A percentile compares a stretch with the other conserved stretches of the same genome.
phyloP scores from a whole-genome alignment of 1,284 basidiomycete genomes.

The Apiotrichum sp. region DNA sequence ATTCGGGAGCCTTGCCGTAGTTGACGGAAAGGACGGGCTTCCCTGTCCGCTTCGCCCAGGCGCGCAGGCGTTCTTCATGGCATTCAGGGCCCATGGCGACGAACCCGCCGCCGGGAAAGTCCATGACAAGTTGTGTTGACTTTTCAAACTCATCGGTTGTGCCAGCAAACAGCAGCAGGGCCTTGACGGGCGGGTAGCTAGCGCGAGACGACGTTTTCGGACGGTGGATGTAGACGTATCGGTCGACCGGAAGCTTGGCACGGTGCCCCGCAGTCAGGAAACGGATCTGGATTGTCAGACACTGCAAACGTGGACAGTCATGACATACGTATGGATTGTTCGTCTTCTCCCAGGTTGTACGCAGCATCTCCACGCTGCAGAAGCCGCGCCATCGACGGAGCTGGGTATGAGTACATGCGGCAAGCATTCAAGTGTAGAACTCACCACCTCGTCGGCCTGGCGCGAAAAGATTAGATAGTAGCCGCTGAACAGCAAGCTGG shows the following conservation, averaged over 20 bases:
- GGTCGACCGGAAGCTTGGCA: conserved; percentile 58
- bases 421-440: conserved; percentile 12
- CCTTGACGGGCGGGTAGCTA: conserved; percentile 64
- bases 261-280: conserved; percentile 58
- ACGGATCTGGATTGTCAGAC: conserved; percentile 56
- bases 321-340: conserved; percentile 74
- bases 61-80: conserved; percentile 86
- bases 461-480: conserved; percentile 94
- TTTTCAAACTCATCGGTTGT: conserved; percentile 61
- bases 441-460: conserved; percentile 88
- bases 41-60: conserved; percentile 74
- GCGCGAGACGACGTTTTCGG: conserved; percentile 68
- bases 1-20: conserved; percentile 94
- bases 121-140: conserved; percentile 74
- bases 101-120: conserved; percentile 93
- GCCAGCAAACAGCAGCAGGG: conserved; percentile 75
- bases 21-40: conserved; percentile 81
- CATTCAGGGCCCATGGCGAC: conserved; percentile 92
- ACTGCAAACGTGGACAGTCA: not conserved
- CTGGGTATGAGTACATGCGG: conserved; percentile 48
- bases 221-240: conserved; percentile 73
- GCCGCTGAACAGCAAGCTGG: conserved; percentile 71
- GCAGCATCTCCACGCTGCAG: conserved; percentile 91
- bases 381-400: conserved; percentile 83
- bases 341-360: conserved; percentile 94